Conservation (phyloP, 2,329 filamentous ascomycete genomes). For the Curvularia sp. region DNA sequence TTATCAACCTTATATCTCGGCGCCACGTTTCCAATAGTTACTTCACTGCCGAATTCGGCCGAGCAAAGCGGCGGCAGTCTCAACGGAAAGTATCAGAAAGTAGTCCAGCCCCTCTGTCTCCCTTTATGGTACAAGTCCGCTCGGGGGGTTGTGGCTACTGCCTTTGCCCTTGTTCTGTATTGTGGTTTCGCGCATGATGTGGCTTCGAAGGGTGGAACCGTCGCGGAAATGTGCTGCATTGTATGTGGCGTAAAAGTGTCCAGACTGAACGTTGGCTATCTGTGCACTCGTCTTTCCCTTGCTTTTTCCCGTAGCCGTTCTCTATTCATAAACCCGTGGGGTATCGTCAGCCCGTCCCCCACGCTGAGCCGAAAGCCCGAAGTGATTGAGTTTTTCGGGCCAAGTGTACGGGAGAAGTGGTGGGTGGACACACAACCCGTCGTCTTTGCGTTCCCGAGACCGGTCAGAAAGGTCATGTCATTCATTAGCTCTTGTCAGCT, state of each 20-base stretch:
- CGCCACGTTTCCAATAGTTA: not conserved
- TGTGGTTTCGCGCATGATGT: not conserved
- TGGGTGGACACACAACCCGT: not conserved
- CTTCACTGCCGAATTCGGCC: not conserved
- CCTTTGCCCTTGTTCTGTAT: not conserved
- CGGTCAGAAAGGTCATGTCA: not conserved
- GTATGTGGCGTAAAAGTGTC: too few species aligned
- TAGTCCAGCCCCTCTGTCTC: not conserved
- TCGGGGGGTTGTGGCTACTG: not conserved
- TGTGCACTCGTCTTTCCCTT: too few species aligned
- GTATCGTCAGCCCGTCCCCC: not conserved
- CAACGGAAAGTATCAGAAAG: not conserved
- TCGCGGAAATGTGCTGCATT: not conserved
- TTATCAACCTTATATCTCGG: not conserved
- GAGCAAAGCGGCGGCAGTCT: not conserved
- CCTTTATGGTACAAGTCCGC: not conserved
- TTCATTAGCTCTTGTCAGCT: constrained; percentile 7
- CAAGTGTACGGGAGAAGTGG: not conserved
- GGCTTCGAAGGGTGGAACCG: not conserved
- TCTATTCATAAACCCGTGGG: not conserved
- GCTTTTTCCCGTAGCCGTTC: not conserved
- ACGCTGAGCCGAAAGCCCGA: not conserved
- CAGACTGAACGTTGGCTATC: too few species aligned
- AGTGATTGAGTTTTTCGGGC: not conserved
- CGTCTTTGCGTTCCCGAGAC: not conserved